Percentiles rank a stretch among this genome's conserved stretches.
Evolutionary conservation across 352 stramenopile genomes (phyloP).

Genomic region (Phytopythium mirpurense): DNA sequence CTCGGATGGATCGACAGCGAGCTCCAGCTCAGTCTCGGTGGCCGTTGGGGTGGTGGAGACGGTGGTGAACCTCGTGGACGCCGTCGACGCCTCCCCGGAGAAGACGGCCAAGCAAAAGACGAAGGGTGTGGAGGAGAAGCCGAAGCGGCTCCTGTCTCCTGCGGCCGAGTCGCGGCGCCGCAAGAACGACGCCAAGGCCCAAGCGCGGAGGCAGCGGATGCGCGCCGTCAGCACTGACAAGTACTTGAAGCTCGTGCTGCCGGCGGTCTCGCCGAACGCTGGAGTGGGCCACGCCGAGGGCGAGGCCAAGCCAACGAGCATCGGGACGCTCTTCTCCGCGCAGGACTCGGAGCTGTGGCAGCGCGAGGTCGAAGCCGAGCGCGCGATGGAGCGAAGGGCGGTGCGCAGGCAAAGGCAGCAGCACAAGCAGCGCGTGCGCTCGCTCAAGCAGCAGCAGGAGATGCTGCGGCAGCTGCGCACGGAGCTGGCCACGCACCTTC

Average conservation of each 20-base stretch:
- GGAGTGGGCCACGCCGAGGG: background rate
- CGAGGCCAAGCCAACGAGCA: constrained; percentile 14
- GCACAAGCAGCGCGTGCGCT: constrained; percentile 39
- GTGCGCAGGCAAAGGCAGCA: constrained; percentile 23
- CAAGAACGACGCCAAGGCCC: constrained; percentile 35
- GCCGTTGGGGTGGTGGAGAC: constrained; percentile 43
- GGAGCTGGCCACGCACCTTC: constrained; percentile 37
- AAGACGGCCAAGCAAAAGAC: constrained; percentile 10
- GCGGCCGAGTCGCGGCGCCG: constrained; percentile 40
- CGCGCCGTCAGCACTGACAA: constrained; percentile 18
- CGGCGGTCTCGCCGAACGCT: constrained; percentile 8
- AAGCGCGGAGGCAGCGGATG: constrained; percentile 37
- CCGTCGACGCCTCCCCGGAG: constrained; percentile 3
- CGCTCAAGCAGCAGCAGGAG: constrained; percentile 30
- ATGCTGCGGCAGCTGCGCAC: constrained; percentile 44
- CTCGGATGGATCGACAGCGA: constrained; percentile 8
- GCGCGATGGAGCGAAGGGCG: constrained; percentile 31
- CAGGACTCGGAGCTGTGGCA: constrained; percentile 46
- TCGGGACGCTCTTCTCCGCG: constrained; percentile 42
- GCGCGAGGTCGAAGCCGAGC: constrained; percentile 34
- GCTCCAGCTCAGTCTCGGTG: constrained; percentile 29
- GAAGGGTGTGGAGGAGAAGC: constrained; percentile 17
- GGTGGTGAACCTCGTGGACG: constrained; percentile 32
- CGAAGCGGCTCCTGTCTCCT: constrained; percentile 38
- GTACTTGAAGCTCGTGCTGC: constrained; percentile 44